Evolutionary conservation across 1,284 basidiomycete species (phyloP), one percentile per base, ranked within the genome.

Genomic region (Ustilago crameri): DNA sequence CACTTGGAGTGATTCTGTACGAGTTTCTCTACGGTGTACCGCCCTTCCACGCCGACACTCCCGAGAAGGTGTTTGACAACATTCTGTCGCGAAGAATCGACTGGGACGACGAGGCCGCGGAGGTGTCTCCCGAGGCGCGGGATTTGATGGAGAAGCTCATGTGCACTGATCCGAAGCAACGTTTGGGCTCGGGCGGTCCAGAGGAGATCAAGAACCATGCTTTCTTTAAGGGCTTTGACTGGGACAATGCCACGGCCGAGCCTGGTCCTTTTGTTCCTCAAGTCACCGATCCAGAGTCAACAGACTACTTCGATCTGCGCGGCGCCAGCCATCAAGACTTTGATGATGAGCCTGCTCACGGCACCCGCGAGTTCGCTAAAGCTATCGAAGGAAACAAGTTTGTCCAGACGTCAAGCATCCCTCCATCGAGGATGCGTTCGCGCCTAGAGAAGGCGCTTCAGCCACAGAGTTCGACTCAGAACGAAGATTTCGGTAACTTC

Each of bases 1-100:
- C 96, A 15, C 88, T 98, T 34, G 96, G 96, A 65, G 94, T 98
- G 44, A 96, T 99, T 79, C 91, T 94, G 26, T 98, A 98, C 85
- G 95, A 99, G 86, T 98, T 99, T 85, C 85, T 98, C 34, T 98
- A 95, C 77, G 95, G 96, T 3, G 89, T 94, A 38, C 96, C 96
- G 30, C 96, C 96, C 0, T 99, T 98, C 88, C 94, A 98, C 79
- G 95, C 93, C 46, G 93, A 96, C 64, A 92, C 92, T 9, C 95
- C 95, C 0, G 93, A 97, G 83, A 93, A 93, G 85, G 95, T 99
- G 5, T 98, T 98, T 80, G 95, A 98, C 85, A 98, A 98, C 83
- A 97, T 98, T 78, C 87, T 98, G 17, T 97, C 95, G n/a, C 90
- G 95, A 14, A 90, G 92, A 40, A 89, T 98, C 80, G 90, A 95